phyloP scores from a whole-genome alignment of 768 basidiomycete species.

The Hortiboletus flavorubellus region DNA sequence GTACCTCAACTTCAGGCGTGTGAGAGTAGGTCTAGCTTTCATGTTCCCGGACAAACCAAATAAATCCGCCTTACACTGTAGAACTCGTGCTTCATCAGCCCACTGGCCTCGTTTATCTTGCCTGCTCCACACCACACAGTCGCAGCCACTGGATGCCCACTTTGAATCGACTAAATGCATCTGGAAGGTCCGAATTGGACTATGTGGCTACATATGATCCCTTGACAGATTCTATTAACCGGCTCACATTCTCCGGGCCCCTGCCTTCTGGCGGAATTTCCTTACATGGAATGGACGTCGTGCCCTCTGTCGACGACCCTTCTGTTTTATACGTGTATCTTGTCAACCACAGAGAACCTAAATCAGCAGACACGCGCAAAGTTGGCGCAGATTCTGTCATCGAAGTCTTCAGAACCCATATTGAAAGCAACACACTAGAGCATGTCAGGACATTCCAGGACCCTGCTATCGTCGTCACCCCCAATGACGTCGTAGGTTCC shows the following conservation, averaged over 20 bases:
- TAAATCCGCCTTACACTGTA: slow-evolving; percentile 18
- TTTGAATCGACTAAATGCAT: slow-evolving; percentile 29
- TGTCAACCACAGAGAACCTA: slow-evolving; percentile 66
- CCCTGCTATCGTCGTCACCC: slow-evolving; percentile 49
- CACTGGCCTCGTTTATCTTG: slow-evolving; percentile 56
- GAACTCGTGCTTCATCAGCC: slow-evolving; percentile 59
- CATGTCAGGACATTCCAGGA: slow-evolving; percentile 60
- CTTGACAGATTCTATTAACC: slow-evolving; percentile 40
- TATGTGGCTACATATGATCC: slow-evolving; percentile 62
- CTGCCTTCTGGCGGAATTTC: slow-evolving; percentile 41
- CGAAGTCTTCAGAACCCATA: slow-evolving; percentile 60
- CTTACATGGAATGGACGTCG: slow-evolving; percentile 68
- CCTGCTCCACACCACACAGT: slow-evolving; percentile 52
- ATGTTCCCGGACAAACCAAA: background rate
- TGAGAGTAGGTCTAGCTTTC: slow-evolving; percentile 47
- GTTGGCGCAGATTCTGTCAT: slow-evolving; percentile 71
- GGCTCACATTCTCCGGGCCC: slow-evolving; percentile 42
- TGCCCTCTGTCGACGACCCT: slow-evolving; percentile 47
- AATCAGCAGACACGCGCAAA: slow-evolving; percentile 32
- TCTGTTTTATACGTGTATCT: slow-evolving; percentile 59
- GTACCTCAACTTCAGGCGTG: slow-evolving; percentile 61
- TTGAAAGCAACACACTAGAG: slow-evolving; percentile 41
- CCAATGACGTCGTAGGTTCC: slow-evolving; percentile 70
- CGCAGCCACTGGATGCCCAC: slow-evolving; percentile 54
- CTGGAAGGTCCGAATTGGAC: slow-evolving; percentile 43